phyloP scores from a whole-genome alignment of 2,329 filamentous ascomycete species.

The Monilinia fructigena region DNA sequence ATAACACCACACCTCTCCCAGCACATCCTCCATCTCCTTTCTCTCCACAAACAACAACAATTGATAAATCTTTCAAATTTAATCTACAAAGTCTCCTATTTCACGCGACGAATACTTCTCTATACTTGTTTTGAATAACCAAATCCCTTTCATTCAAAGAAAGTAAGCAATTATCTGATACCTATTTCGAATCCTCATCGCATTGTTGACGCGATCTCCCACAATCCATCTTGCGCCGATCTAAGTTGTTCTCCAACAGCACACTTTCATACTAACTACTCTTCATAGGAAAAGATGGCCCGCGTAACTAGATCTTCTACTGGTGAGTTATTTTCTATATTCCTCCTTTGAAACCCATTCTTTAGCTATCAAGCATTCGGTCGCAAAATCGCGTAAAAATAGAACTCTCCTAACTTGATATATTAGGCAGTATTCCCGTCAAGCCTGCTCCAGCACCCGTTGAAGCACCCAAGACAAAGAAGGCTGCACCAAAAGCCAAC shows the following conservation, averaged over 20 bases:
- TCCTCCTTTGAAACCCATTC: not conserved
- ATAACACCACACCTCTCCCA: slow-evolving; percentile 21
- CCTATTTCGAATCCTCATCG: not conserved
- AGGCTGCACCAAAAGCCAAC: slow-evolving; percentile 35
- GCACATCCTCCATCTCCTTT: slow-evolving; percentile 7
- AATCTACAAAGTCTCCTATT: not conserved
- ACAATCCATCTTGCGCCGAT: slow-evolving; percentile 10
- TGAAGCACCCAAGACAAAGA: slow-evolving; percentile 35
- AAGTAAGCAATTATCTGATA: slow-evolving; percentile 9
- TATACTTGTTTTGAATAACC: not conserved
- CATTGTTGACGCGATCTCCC: not conserved
- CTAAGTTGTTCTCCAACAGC: not conserved
- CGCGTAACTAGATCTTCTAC: slow-evolving; percentile 37
- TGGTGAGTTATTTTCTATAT: slow-evolving; percentile 32
- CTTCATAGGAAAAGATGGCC: slow-evolving; percentile 36
- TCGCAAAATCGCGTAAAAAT: slow-evolving; percentile 20
- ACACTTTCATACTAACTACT: slow-evolving; percentile 9
- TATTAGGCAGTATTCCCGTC: slow-evolving; percentile 36
- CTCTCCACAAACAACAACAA: slow-evolving; percentile 18
- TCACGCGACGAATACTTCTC: slow-evolving; percentile 2
- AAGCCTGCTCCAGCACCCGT: slow-evolving; percentile 35
- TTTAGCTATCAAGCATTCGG: slow-evolving; percentile 6
- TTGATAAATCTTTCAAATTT: slow-evolving; percentile 5
- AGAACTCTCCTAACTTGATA: slow-evolving; percentile 32
- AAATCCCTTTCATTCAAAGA: not conserved